These are phyloP conservation scores for Pseudocercospora musae DNA, from an alignment of 2,329 filamentous ascomycete genomes.

Conservation along the genomic window DNA sequence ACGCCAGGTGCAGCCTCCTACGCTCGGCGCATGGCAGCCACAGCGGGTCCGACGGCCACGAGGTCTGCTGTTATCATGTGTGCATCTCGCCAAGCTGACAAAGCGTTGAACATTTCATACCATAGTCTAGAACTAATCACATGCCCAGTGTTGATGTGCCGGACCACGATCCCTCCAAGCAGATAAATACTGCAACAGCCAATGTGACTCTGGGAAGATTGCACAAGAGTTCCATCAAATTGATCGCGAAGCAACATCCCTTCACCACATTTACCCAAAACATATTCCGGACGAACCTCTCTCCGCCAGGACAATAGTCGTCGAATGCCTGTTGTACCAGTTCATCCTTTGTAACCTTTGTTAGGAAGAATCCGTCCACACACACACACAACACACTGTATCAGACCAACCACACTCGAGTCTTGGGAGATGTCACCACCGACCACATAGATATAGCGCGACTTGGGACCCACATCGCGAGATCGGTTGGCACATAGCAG, in stretches of 20 bases:
- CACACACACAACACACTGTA: no score
- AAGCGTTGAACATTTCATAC: no score
- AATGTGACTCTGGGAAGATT: no score
- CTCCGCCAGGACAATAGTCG: not conserved
- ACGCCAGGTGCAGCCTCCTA: not conserved
- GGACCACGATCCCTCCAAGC: no score
- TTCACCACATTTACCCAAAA: not conserved
- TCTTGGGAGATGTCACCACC: no score
- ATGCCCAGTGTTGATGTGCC: no score
- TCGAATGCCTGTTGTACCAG: not conserved
- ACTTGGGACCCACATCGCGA: not conserved
- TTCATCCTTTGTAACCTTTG: not conserved
- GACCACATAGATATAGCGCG: not conserved
- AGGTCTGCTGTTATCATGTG: not conserved
- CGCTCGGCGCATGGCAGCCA: slow-evolving; percentile 14
- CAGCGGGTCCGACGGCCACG: slow-evolving; percentile 12
- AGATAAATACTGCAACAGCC: no score
- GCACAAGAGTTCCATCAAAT: not conserved
- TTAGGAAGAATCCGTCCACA: not conserved
- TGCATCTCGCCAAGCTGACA: not conserved
- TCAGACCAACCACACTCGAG: not conserved
- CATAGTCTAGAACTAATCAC: no score
- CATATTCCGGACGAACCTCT: not conserved
- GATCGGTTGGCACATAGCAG: not conserved
- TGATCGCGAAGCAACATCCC: not conserved